These are phyloP conservation scores for Ensete glaucum DNA, from an alignment of 176 grass and related monocot species.

Conservation along the genomic window DNA sequence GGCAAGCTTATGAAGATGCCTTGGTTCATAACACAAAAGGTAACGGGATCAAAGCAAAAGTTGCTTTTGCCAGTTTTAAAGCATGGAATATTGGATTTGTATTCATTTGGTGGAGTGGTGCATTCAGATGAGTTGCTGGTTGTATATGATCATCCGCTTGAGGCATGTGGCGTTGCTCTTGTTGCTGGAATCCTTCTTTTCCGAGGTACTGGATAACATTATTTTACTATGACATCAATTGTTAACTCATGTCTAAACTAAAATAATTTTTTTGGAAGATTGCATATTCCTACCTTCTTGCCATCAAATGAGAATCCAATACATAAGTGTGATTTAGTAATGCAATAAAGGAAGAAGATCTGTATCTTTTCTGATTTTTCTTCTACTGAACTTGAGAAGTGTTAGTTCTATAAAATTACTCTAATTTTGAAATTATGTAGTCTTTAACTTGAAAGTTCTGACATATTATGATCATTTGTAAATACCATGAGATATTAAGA, in stretches of 20 bases:
- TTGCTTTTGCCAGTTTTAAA: not conserved
- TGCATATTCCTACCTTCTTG: not conserved
- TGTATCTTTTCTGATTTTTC: too few species aligned
- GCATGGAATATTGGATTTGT: not conserved
- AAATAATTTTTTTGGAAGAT: not conserved
- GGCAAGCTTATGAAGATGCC: constrained; percentile 53
- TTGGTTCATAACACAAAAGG: constrained; percentile 58
- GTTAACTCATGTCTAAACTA: not conserved
- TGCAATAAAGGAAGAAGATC: not conserved
- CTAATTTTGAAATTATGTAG: too few species aligned
- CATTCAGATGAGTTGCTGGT: constrained; percentile 41
- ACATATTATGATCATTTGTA: too few species aligned
- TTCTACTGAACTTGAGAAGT: too few species aligned
- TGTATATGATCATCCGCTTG: constrained; percentile 55
- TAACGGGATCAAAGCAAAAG: constrained; percentile 6
- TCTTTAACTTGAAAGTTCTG: too few species aligned
- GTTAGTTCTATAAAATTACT: too few species aligned
- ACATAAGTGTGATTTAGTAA: not conserved
- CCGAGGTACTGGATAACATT: constrained; percentile 38
- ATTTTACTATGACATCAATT: not conserved
- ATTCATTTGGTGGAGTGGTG: not conserved
- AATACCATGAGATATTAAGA: not conserved
- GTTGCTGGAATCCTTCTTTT: constrained; percentile 52
- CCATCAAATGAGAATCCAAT: not conserved
- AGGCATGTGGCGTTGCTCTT: constrained; percentile 59